These are phyloP conservation scores for Trichosporon sp. DNA, from an alignment of 1,284 basidiomycete genomes.

Conservation along the genomic window DNA sequence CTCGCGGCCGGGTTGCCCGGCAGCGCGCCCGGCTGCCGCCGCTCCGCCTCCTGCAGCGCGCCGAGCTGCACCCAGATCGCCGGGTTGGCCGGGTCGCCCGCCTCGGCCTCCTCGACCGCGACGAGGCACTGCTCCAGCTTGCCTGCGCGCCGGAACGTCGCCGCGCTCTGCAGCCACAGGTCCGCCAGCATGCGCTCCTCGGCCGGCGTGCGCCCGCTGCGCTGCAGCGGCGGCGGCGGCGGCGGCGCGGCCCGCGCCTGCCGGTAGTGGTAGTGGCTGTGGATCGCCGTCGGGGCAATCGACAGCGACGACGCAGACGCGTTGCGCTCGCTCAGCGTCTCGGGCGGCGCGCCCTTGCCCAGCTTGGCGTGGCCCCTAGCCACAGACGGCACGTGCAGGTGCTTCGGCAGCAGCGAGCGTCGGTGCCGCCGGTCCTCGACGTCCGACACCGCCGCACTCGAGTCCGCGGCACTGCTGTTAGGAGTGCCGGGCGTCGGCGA, in stretches of 20 bases:
- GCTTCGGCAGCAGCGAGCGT: constrained; percentile 34
- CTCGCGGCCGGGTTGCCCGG: too few relatives aligned
- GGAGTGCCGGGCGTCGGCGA: background rate
- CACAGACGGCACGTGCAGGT: constrained; percentile 41
- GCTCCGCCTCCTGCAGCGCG: constrained; percentile 58
- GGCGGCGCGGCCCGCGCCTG: constrained; percentile 18
- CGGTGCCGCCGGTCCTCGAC: constrained; percentile 8
- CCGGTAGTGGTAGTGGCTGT: constrained; percentile 58
- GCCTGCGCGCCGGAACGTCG: constrained; percentile 82
- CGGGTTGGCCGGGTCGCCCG: constrained; percentile 75
- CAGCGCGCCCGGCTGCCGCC: background rate
- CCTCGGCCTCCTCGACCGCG: constrained; percentile 93
- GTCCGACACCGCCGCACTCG: constrained; percentile 3
- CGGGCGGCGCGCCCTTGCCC: constrained; percentile 19
- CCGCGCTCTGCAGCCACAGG: constrained; percentile 89
- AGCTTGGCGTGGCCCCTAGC: background rate
- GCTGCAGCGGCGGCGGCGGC: constrained; percentile 26
- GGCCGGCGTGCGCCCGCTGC: constrained; percentile 52
- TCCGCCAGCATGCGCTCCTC: constrained; percentile 73
- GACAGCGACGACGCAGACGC: constrained; percentile 29
- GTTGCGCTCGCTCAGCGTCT: background rate
- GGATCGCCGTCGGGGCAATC: constrained; percentile 70
- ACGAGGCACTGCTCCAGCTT: constrained; percentile 85
- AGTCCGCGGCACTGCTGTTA: background rate
- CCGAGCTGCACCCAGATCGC: constrained; percentile 93